These are phyloP conservation scores for grape (Vitis vinifera) DNA, from an alignment of 164 flowering plant species.

Conservation along the genomic window DNA sequence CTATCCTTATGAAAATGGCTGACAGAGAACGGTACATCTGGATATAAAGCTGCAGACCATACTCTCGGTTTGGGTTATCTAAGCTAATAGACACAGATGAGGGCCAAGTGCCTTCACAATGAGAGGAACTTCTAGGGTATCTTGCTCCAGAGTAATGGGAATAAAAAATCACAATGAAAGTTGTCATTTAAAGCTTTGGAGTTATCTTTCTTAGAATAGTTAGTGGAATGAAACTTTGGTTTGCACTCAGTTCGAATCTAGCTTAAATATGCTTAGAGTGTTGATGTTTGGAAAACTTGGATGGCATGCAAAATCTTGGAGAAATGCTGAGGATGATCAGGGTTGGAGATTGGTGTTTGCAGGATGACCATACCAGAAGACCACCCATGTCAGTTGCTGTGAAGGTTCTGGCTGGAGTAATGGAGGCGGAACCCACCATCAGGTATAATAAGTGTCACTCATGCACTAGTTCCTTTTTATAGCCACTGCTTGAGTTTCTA, in stretches of 20 bases:
- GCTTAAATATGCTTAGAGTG: background rate
- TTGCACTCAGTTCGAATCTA: background rate
- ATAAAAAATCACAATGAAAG: constrained; percentile 1
- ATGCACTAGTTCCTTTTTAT: no score
- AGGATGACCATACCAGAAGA: no score
- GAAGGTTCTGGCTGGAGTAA: no score
- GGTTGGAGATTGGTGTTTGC: background rate
- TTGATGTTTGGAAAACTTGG: background rate
- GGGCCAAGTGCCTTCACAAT: constrained; percentile 7
- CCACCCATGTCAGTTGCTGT: no score
- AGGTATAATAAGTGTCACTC: no score
- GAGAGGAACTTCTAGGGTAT: no score
- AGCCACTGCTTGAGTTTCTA: no score
- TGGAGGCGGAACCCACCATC: no score
- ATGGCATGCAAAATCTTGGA: background rate
- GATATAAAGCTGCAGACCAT: background rate
- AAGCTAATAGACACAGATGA: constrained; percentile 8
- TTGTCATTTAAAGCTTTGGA: constrained; percentile 1
- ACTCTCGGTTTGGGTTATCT: background rate
- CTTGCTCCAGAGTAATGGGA: background rate
- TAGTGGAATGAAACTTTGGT: background rate
- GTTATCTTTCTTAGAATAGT: background rate
- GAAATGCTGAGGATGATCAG: background rate
- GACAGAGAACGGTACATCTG: background rate
- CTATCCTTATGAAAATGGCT: background rate